Percentiles rank a stretch among this genome's conserved stretches.
These are phyloP conservation scores for Aspergillus pseudoglaucus DNA, from an alignment of 2,329 filamentous ascomycete species.

Conservation along the genomic window DNA sequence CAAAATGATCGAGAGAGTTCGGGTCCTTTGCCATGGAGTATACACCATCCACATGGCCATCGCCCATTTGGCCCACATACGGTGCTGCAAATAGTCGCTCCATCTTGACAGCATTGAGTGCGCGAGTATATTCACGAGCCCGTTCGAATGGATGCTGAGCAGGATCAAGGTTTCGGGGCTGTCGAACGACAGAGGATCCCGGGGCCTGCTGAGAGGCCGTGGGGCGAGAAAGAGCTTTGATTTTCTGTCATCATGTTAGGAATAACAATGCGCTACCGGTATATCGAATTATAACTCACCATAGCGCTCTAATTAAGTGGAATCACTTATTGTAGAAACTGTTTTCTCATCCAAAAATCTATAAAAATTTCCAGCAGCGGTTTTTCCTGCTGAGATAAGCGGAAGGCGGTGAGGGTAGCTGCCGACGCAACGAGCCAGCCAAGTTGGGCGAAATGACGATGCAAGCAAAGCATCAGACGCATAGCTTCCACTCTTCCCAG, in stretches of 20 bases:
- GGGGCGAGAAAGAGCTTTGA: slow-evolving; percentile 48
- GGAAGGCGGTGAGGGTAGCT: slow-evolving; percentile 23
- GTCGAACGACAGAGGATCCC: slow-evolving; percentile 39
- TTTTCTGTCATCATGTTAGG: slow-evolving; percentile 41
- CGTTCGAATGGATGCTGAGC: slow-evolving; percentile 85
- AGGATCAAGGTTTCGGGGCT: slow-evolving; percentile 61
- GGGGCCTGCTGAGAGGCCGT: slow-evolving; percentile 43
- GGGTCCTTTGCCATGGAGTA: slow-evolving; percentile 78
- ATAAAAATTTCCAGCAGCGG: slow-evolving; percentile 15
- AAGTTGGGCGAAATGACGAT: slow-evolving; percentile 17
- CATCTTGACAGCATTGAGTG: slow-evolving; percentile 79
- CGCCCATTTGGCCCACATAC: slow-evolving; percentile 79
- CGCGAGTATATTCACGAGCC: slow-evolving; percentile 75
- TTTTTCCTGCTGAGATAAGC: slow-evolving; percentile 29
- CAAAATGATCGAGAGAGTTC: slow-evolving; percentile 64
- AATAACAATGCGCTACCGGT: slow-evolving; percentile 1
- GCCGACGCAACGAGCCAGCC: slow-evolving; percentile 1
- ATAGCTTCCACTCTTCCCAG: not conserved
- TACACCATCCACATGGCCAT: slow-evolving; percentile 86
- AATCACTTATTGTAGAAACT: slow-evolving; percentile 4
- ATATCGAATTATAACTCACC: slow-evolving; percentile 17
- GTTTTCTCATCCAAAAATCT: slow-evolving; percentile 1
- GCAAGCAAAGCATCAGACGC: slow-evolving; percentile 4
- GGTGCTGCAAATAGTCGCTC: slow-evolving; percentile 86
- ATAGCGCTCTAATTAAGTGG: slow-evolving; percentile 17